A percentile compares a stretch with the other conserved stretches of the same genome.
Evolutionary conservation across 352 stramenopile species (phyloP).

Genomic region (Phytophthora cryptogea): DNA sequence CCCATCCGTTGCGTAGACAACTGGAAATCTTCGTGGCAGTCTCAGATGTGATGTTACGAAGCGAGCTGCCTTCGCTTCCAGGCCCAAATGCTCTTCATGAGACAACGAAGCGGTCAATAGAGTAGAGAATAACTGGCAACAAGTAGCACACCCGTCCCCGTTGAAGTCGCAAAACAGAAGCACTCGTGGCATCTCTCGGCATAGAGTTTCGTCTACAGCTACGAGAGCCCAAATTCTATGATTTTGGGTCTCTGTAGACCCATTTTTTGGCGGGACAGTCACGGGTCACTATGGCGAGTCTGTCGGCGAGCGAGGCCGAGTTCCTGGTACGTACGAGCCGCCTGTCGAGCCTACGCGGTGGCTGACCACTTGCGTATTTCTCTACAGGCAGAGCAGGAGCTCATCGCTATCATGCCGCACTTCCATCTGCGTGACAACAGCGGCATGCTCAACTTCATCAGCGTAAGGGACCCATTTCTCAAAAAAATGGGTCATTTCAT

Average conservation of each 20-base stretch:
- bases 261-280: not conserved
- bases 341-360: not conserved
- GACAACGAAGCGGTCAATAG: conserved; percentile 2
- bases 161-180: conserved; percentile 22
- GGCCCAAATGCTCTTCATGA: not conserved
- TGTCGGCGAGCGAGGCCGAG: conserved; percentile 74
- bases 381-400: conserved; percentile 81
- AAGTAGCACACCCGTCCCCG: conserved; percentile 8
- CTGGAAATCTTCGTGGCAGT: not conserved
- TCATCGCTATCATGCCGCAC: conserved; percentile 86
- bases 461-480: conserved; percentile 38
- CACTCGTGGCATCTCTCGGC: conserved; percentile 6
- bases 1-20: not conserved
- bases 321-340: conserved; percentile 57
- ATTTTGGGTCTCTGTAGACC: conserved; percentile 7
- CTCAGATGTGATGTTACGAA: conserved; percentile 12
- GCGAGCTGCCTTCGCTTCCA: not conserved
- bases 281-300: conserved; percentile 31
- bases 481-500: conserved; percentile 9
- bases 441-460: conserved; percentile 81
- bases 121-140: not conserved
- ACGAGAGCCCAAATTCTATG: not conserved
- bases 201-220: conserved; percentile 15
- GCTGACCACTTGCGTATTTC: not conserved
- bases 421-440: conserved; percentile 84